Base-by-base conservation (phyloP, 108 stramenopile genomes). In the Nannochloropsis gaditana region DNA sequence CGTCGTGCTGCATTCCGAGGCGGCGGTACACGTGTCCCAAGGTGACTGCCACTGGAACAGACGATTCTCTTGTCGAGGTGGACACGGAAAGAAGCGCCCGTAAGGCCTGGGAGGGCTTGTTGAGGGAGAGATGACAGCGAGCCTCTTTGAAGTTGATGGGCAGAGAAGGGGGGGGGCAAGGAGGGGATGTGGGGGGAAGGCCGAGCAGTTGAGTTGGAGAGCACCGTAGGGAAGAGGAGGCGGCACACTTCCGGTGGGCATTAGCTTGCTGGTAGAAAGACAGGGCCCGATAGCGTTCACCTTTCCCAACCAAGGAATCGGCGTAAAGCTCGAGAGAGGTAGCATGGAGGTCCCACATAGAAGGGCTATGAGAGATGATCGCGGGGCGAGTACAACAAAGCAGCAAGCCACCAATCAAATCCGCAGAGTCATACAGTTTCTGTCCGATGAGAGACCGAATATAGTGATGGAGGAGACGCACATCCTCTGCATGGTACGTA, bases 111-210 rank as follows among this genome's bases (percentile, higher is more conserved):
- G 59, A 73, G n/a, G 59, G 59, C 2, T 73, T n/a, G n/a, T 73
- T 73, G 59, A 73, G 59, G n/a, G 59, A 73, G 59, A 73, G 59
- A n/a, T 73, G 59, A 73, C 59, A 73, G n/a, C 8, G 59, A n/a
- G 59, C 59, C n/a, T 73, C 59, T n/a, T 73, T 73, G 59, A 73
- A 15, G 19, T 73, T 73, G 59, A 6, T 73, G 59, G 47, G 47
- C 15, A 15, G 47, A 15, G 47, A 50, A 15, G 47, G 15, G 47
- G 47, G 15, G 15, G 6, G 59, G n/a, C n/a, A n/a, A 73, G 59
- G 59, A 73, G 19, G 8, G n/a, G 59, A n/a, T 73, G 19, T 73
- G 59, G 3, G n/a, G 59, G 59, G n/a, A n/a, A n/a, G 59, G 59
- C 19, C 15, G 19, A n/a, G n/a, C 19, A 2, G n/a, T 2, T 15